Evolutionary conservation across 2,329 filamentous ascomycete genomes (phyloP), one percentile per base, ranked within the genome.

Genomic region (Helotiales sp.): DNA sequence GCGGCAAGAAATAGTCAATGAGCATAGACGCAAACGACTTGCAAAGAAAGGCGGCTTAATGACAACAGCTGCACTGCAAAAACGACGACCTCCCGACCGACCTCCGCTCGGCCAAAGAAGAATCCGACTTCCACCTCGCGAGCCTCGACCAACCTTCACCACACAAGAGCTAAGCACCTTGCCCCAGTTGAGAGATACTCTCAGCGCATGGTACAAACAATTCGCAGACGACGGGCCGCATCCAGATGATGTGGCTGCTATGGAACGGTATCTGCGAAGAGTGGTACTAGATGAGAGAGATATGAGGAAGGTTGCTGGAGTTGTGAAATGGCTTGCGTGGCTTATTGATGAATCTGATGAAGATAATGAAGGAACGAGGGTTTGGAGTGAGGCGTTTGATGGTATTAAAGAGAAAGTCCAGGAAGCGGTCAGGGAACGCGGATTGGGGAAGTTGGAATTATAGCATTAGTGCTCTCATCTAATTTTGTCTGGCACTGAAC

Each of bases 201-300:
- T 97, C 15, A 86, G 83, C 63, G 87, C 87, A 3, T 99, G 96
- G 96, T 86, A 93, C 70, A 77, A 81, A 2, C 88, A 90, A 68
- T 97, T 95, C 68, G 81, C 79, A 40, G 83, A 83, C 5, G 90
- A 94, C 2, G 93, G 92, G 0, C 96, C 96, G 1, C 93, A 96
- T 78, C 80, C 80, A 0, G 88, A 91, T 65, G 96, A 99, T 78
- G 89, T 95, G 0, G 85, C 84, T 47, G 89, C 94, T 43, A 82
- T 98, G 68, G 87, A 85, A 63, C 86, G 83, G 74, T 98, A 97
- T 78, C 78, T 98, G 32, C 82, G 77, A 5, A 85, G 85, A 28
- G 92, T 98, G 0, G 85, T 97, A 0, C 68, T 80, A 0, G 89
- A 95, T 65, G 96, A 98, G 78, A 83, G 85, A 66, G 90, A 97